Evolutionary conservation across 345 rosid species (phyloP).

Genomic region (Eucalyptus guilfoylei): DNA sequence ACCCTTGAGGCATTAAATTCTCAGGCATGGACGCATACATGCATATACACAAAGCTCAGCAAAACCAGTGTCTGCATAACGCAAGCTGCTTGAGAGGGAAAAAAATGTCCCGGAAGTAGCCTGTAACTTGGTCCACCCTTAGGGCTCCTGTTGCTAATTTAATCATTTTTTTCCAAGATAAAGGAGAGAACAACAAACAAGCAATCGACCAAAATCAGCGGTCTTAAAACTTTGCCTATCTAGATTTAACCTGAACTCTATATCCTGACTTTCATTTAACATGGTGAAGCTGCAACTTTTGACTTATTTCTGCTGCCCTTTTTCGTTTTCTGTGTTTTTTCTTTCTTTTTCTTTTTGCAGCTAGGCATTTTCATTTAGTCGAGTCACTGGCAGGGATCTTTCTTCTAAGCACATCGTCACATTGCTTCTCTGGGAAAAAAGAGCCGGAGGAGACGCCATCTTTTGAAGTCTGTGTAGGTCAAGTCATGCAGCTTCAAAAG

Average conservation of each 20-base stretch:
- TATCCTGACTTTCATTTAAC: neutral
- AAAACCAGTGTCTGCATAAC: neutral
- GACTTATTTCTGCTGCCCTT: neutral
- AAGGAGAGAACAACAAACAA: neutral
- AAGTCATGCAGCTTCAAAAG: neutral
- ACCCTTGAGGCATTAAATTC: neutral
- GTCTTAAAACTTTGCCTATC: neutral
- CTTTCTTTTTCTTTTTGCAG: neutral
- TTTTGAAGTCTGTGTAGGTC: neutral
- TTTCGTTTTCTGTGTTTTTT: neutral
- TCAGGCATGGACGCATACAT: neutral
- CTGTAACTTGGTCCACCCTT: neutral
- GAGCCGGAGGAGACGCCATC: neutral
- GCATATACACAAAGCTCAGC: neutral
- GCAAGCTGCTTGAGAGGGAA: neutral
- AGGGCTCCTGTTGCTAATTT: neutral
- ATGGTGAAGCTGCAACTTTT: neutral
- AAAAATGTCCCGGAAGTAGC: neutral
- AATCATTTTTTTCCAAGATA: neutral
- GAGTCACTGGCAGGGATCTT: neutral
- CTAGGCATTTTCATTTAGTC: neutral
- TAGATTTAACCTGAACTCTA: neutral
- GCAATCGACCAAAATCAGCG: neutral
- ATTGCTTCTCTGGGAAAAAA: neutral
- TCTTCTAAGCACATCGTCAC: neutral